phyloP scores from a whole-genome alignment of 139 green algal genomes.

The Penium margaritaceum region DNA sequence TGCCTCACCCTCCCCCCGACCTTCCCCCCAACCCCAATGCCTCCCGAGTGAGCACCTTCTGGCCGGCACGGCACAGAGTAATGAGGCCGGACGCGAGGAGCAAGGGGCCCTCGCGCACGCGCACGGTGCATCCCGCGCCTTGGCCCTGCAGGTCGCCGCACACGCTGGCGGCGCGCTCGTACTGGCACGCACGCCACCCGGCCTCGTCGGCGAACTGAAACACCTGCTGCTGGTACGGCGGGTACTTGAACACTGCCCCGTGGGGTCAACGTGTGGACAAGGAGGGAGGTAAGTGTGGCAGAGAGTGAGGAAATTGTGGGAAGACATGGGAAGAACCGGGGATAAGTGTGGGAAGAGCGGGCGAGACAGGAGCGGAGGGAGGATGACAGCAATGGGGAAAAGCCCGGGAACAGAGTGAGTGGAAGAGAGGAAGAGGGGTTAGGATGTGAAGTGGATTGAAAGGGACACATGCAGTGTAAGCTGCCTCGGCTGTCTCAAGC shows the following conservation, averaged over 20 bases:
- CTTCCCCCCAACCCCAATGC: too few relatives aligned
- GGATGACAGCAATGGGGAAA: too few relatives aligned
- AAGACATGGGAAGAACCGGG: too few relatives aligned
- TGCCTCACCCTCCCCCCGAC: not conserved
- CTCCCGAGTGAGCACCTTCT: not conserved
- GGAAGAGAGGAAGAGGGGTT: too few relatives aligned
- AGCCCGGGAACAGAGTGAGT: too few relatives aligned
- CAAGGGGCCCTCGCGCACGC: not conserved
- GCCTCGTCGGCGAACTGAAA: not conserved
- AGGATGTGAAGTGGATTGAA: too few relatives aligned
- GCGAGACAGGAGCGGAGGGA: too few relatives aligned
- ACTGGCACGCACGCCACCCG: not conserved
- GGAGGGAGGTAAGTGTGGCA: too few relatives aligned
- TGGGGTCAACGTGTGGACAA: not conserved
- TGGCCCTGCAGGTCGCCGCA: conserved; percentile 2
- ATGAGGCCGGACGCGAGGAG: not conserved
- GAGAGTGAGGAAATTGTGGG: too few relatives aligned
- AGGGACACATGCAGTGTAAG: too few relatives aligned
- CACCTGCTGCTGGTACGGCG: not conserved
- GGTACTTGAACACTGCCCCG: conserved; percentile 6
- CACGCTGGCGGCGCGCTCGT: not conserved
- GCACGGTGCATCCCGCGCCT: conserved; percentile 1
- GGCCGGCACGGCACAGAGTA: not conserved
- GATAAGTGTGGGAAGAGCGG: too few relatives aligned
- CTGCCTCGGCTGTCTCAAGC: too few relatives aligned